Base-by-base conservation (phyloP, 169 alveolate species). In the Fabrea salina region DNA sequence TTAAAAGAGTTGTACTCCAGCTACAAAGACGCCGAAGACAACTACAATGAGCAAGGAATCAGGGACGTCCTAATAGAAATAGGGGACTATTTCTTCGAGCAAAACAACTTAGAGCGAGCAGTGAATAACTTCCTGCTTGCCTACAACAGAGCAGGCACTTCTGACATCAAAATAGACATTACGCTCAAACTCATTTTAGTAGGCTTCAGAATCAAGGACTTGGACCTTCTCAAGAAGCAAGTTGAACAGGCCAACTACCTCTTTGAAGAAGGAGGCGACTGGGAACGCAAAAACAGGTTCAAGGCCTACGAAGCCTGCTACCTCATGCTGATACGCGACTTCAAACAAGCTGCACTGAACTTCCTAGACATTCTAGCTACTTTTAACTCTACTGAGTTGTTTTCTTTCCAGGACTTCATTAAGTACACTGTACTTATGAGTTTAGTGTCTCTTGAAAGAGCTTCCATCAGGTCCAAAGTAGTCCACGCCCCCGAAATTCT, bases 241-340 rank as follows among this genome's bases (percentile, higher is more conserved):
- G 44, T 83, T 0, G 67, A 79, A 58, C 67, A 57, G 43, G 41
- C 87, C 0, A 53, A 47, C 22, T 67, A 56, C 67, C 92, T 94
- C 37, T 90, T 97, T 75, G 98, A 96, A 59, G 97, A 93, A 41
- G 98, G 99, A 47, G 99, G 99, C 11, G 99, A 98, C 83, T 98
- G 99, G 99, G 99, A 98, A 89, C 93, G 98, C 80, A 94, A 95
- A 82, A 98, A 98, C 82, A 94, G 97, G 82, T 91, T 98, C 41
- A 97, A 97, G 87, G 98, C 97, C 33, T 97, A 96, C 80, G 98
- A 96, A 64, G 96, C 97, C 40, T 75, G 96, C 33, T 85, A 89
- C 64, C 83, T 86, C 72, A 83, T 93, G 75, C 66, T 94, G 50
- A 67, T 94, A 47, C 83, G 98, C 80, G 91, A 97, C 79, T 95